Conservation (phyloP, 75 land plant species). For the Cupressus sempervirens region DNA sequence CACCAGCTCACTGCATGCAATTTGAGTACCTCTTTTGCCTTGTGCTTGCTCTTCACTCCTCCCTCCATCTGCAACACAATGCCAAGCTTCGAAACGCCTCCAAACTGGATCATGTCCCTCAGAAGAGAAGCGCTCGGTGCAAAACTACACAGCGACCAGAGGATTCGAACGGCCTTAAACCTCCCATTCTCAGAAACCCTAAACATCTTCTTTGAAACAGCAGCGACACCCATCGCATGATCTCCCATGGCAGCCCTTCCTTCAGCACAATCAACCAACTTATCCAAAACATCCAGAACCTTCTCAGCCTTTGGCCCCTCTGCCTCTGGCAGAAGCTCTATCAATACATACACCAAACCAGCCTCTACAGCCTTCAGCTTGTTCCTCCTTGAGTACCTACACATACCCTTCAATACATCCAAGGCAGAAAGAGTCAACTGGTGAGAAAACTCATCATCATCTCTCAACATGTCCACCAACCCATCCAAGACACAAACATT, state of each 20-base stretch:
- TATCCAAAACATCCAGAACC: constrained; percentile 26
- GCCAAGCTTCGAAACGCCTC: constrained; percentile 43
- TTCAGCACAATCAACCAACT: constrained; percentile 32
- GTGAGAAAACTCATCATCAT: constrained; percentile 31
- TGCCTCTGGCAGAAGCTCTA: constrained; percentile 54
- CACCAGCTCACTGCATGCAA: constrained; percentile 34
- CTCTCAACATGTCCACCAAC: constrained; percentile 36
- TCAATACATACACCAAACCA: constrained; percentile 38
- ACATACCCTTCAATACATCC: constrained; percentile 25
- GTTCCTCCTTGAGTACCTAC: constrained; percentile 25
- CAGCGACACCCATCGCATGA: constrained; percentile 40
- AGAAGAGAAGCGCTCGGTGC: constrained; percentile 30
- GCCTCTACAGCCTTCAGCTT: constrained; percentile 44
- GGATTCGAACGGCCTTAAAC: constrained; percentile 26
- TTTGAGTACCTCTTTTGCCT: constrained; percentile 37
- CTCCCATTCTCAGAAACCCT: constrained; percentile 37
- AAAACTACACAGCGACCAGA: constrained; percentile 27
- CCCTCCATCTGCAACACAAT: constrained; percentile 30
- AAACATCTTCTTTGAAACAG: constrained; percentile 23
- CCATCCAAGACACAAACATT: constrained; percentile 29
- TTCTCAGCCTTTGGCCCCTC: constrained; percentile 28
- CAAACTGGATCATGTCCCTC: constrained; percentile 45
- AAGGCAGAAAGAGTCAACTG: constrained; percentile 23
- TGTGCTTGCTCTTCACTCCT: constrained; percentile 29
- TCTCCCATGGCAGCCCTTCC: constrained; percentile 37